Conservation (phyloP, 1,139 yeast species). For the Pichia cactophila region DNA sequence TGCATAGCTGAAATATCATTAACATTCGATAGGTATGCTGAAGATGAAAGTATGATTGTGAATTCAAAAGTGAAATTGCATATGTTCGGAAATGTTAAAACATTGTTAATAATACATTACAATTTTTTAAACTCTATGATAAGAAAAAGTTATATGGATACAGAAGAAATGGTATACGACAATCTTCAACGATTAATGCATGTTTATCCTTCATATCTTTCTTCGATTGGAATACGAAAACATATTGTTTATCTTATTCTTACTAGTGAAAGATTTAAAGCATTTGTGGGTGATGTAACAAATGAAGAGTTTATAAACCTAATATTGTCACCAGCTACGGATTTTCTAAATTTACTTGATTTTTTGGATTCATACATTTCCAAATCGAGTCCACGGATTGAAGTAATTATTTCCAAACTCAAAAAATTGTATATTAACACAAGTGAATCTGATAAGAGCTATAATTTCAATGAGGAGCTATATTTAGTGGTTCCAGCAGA, state of each 20-base stretch:
- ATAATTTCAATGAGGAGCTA: conserved; percentile 5
- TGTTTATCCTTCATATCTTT: conserved; percentile 22
- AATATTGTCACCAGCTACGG: conserved; percentile 7
- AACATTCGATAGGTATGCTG: conserved; percentile 14
- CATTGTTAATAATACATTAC: conserved; percentile 18
- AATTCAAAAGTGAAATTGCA: conserved; percentile 12
- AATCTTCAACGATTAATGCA: conserved; percentile 19
- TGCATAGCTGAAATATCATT: conserved; percentile 11
- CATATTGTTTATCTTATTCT: conserved; percentile 1
- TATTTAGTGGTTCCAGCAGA: conserved; percentile 15
- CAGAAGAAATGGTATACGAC: conserved; percentile 15
- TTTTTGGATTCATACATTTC: conserved; percentile 7
- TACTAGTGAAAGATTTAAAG: neutral
- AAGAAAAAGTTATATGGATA: conserved; percentile 2
- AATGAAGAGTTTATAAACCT: conserved; percentile 3
- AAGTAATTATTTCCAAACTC: conserved; percentile 8
- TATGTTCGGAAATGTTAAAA: conserved; percentile 23
- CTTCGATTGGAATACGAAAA: neutral
- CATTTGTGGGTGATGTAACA: conserved; percentile 4
- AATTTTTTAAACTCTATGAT: conserved; percentile 14
- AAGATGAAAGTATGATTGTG: conserved; percentile 13
- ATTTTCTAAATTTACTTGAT: conserved; percentile 4
- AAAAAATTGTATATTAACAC: neutral
- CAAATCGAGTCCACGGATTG: conserved; percentile 10
- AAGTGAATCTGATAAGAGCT: neutral